Base-by-base conservation (phyloP, 2,329 filamentous ascomycete genomes). In the Microdochium bolleyi region DNA sequence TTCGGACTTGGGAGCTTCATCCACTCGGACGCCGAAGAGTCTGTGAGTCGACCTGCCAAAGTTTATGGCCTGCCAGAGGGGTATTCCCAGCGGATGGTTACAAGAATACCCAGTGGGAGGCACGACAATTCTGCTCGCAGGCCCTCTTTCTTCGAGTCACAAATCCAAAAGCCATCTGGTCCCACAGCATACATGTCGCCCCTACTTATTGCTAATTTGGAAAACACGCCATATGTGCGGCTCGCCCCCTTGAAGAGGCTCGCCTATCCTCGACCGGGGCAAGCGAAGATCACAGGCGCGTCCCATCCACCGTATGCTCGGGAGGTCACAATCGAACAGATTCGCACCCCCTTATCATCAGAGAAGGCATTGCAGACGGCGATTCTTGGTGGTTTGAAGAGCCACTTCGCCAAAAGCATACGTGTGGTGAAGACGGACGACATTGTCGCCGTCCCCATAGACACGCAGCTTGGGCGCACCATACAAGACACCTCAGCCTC, bases 21-120 rank as follows among this genome's bases (percentile, higher is more conserved):
- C 7, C 76, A 80, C n/a, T 71, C 78, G 10, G 77, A 84, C n/a
- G 72, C 80, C 2, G 84, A 88, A 48, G 73, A 81, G 34, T 64
- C 75, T 1, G 75, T 80, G 49, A 96, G 89, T 88, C 83, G 94
- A 32, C 88, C 91, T 2, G 92, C 88, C 16, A 89, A 89, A 61
- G 87, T 97, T 2, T 99, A 90, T 66, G 91, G 92, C 0, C 74
- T 99, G 1, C 89, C 94, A 0, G 92, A 94, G 61, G 84, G 79
- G 49, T 86, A 85, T 60, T 78, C 80, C 2, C 76, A 78, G 52
- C 77, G 82, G 2, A 76, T 82, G 0, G 76, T 85, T 55, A 82
- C 80, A 2, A 77, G 80, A 54, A 83, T 86, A 54, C 74, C 80
- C 4, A 80, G 76, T 60, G 77, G 77, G 14, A 76, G 76, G 55